Base-by-base conservation (phyloP, 129 eudicot genomes). In the Tagetes erecta region DNA sequence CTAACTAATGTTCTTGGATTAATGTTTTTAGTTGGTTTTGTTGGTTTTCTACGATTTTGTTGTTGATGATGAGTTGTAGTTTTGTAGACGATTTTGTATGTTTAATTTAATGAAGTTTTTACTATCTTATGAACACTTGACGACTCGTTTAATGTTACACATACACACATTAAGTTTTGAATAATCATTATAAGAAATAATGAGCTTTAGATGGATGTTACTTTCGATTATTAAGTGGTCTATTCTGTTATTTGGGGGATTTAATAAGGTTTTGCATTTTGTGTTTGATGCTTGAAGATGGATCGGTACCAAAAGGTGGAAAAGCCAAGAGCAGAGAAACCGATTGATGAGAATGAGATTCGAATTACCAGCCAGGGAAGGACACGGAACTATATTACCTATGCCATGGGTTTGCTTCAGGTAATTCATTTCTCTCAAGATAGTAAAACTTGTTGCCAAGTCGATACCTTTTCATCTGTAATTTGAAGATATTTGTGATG, bases 321-420 rank as follows among this genome's bases (percentile, higher is more conserved):
- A 89, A 92, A 85, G 84, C 92, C 96, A 36, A 92, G 77, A 75
- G 86, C 56, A 45, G 97, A 92, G 60, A 78, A 87, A 31, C 89
- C 91, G 5, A 92, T 92, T 78, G 81, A 87, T 67, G 97, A 88
- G 84, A 91, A 92, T 85, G 97, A 89, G 87, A 88, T 91, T 80
- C 87, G 97, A 70, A 88, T 20, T 20, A 88, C 97, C 1, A 88
- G 97, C 80, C 97, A 84, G 62, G 97, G 97, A 37, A 83, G 96
- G 83, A 91, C 88, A 92, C 80, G 92, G 9, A 91, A 83, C 84
- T 91, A 86, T 66, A 88, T 91, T 79, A 84, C 92, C 10, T 88
- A 88, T 63, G 97, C 97, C 63, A 82, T 91, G 96, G 76, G 68
- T 71, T 77, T 88, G 88, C 87, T 91, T 81, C 87, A 86, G 97